These are phyloP conservation scores for Scytalidium lignicola DNA, from an alignment of 2,329 filamentous ascomycete species.

Conservation along the genomic window DNA sequence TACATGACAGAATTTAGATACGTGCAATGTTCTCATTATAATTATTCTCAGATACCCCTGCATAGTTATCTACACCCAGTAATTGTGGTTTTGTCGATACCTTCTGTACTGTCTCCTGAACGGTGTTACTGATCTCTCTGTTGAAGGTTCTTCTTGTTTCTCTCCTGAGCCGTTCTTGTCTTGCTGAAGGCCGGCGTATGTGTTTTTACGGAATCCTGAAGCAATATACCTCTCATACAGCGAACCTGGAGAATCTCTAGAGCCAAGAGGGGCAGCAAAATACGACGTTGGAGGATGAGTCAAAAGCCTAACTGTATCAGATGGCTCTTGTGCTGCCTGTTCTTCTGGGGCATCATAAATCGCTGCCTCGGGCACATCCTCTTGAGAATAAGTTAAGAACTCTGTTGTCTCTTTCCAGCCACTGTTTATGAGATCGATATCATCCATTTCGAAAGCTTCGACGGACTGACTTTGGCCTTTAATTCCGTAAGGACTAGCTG, in stretches of 20 bases:
- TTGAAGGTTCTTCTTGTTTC: not conserved
- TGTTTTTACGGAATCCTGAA: not conserved
- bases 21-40: no score
- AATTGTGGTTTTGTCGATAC: not conserved
- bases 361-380: no score
- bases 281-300: not conserved
- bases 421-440: not conserved
- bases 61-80: not conserved
- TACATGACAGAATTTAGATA: no score
- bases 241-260: not conserved
- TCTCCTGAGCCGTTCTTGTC: not conserved
- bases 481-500: constrained; percentile 32
- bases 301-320: not conserved
- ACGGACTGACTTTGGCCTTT: constrained; percentile 30
- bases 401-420: not conserved
- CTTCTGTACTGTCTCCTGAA: not conserved
- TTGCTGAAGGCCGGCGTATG: not conserved
- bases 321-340: not conserved
- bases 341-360: not conserved
- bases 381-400: no score
- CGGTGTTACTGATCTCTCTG: not conserved
- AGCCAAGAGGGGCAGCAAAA: not conserved
- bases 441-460: constrained; percentile 44
- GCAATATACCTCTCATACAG: not conserved
- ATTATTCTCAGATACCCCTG: no score